Percentiles rank a stretch among this genome's conserved stretches.
phyloP scores from a whole-genome alignment of 1,284 basidiomycete genomes.

The Puccinia horiana region DNA sequence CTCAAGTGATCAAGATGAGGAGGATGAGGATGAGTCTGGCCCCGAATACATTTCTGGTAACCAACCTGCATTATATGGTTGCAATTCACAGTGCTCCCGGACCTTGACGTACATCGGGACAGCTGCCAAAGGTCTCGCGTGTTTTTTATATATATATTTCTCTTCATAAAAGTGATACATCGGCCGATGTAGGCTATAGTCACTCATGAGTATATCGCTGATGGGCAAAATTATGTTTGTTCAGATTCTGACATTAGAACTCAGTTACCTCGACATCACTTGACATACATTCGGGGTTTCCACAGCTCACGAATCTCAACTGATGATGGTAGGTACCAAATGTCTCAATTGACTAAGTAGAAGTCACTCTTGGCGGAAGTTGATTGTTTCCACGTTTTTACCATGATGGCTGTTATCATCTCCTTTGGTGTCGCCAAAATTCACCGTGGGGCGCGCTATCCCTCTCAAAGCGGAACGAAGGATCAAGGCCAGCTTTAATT shows the following conservation, averaged over 20 bases:
- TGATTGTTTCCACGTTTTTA: not conserved
- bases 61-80: not conserved
- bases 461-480: conserved; percentile 2
- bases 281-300: conserved; percentile 13
- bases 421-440: not conserved
- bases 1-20: conserved; percentile 9
- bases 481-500: not conserved
- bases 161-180: too few species aligned
- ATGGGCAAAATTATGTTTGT: not conserved
- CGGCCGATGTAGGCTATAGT: not conserved
- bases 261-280: not conserved
- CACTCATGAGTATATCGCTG: not conserved
- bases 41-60: not conserved
- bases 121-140: not conserved
- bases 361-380: not conserved
- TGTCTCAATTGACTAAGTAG: not conserved
- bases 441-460: not conserved
- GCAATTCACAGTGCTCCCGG: not conserved
- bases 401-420: not conserved
- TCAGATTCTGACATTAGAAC: not conserved
- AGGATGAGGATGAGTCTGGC: conserved; percentile 1
- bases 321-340: not conserved
- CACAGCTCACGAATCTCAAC: not conserved
- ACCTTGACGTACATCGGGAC: conserved; percentile 14
- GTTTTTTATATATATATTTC: not conserved